Evolutionary conservation across 1,284 basidiomycete genomes (phyloP), one percentile per base, ranked within the genome.

Genomic region (Cryptococcus depauperatus): DNA sequence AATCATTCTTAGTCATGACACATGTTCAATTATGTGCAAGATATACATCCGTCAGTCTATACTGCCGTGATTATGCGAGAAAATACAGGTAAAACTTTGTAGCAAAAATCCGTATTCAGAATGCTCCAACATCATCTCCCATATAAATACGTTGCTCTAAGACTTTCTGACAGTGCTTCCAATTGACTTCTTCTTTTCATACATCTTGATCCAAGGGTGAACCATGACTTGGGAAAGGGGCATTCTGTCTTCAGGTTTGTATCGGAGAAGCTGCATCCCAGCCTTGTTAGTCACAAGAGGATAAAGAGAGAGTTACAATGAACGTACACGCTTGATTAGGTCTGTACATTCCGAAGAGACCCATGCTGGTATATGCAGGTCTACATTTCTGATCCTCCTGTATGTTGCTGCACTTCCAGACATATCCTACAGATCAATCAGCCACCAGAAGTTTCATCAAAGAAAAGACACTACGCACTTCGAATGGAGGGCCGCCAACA

Each of bases 161-260:
- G 49, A 51, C 32, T 44, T 45, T 28, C 49, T 43, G n/a, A 43
- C 29, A 21, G 47, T 47, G 22, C 45, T 37, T 7, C 51, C 49
- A 32, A 39, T 52, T 6, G 54, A 55, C 44, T 52, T 56, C 35
- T 62, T 61, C 59, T 67, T 68, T 54, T 74, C 68, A 50, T 93
- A 83, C 67, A 81, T 86, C 50, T 85, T 76, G 52, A 99, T 84
- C 93, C 95, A 99, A 8, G 92, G 90, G 62, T 97, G 95, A 8
- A 74, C 73, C 32, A 84, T 75, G 25, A 96, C 93, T 22, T 93
- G 82, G 1, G 73, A 69, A 9, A 98, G 77, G 0, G 91, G 77
- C 5, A 99, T 56, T 2, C 95, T 80, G 44, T 85, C 79, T 58
- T 84, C 78, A 0, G 93, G 88, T 27, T 90, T 81, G 58, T 92